Evolutionary conservation across 2,329 filamentous ascomycete species (phyloP), one percentile per base, ranked within the genome.

Genomic region (Apiospora kogelbergensis): DNA sequence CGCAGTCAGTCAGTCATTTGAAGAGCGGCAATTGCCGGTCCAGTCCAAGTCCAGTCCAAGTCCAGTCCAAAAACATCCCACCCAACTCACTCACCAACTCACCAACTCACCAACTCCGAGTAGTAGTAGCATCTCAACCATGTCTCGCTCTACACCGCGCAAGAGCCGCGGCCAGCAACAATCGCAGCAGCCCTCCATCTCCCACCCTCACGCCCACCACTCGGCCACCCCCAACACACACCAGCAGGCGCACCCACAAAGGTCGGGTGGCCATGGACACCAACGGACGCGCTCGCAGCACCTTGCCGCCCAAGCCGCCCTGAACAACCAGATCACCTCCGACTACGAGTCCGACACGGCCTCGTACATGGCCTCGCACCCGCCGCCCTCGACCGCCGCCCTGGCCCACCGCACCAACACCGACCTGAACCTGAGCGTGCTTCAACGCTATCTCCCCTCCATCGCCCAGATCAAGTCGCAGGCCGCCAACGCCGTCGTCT

Each of bases 401-500:
- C 73, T 87, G 83, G 82, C 88, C 81, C 84, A 67, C 79, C 90
- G 93, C 72, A 91, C 91, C 71, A 96, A 95, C 80, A 92, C 91
- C 68, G 91, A 97, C 73, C 90, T 98, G 76, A 98, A 98, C 83
- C 86, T 97, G 73, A 86, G 89, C 65, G 95, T 98, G 46, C 86
- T 98, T 44, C 90, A 88, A 70, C 92, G 94, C 73, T 93, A 97
- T 82, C 88, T 93, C 69, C 92, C 94, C 41, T 86, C 88, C 69
- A 89, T 98, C 72, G 84, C 85, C 69, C 83, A 86, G 67, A 94
- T 98, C 77, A 85, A 94, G 72, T 91, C 92, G 71, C 91, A 96
- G 73, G 94, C 94, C 6, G 91, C 93, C 41, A 97, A 95, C 76
- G 92, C 93, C 33, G 93, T 96, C 44, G 87, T 98, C 73, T 98